Base-by-base conservation (phyloP, 768 basidiomycete genomes). In the Neoboletus magnificus region DNA sequence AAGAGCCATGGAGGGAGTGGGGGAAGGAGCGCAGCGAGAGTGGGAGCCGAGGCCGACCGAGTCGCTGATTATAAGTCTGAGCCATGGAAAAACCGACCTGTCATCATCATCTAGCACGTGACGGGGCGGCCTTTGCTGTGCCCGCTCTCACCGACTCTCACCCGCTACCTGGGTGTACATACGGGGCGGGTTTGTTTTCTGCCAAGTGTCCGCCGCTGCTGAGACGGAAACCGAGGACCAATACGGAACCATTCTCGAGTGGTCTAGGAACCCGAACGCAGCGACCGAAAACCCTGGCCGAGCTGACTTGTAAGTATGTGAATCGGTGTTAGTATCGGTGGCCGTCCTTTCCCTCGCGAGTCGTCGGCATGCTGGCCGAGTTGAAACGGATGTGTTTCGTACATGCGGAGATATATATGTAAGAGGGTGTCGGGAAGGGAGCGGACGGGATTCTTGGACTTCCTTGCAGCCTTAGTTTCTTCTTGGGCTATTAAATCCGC, bases 1-100 rank as follows among this genome's bases (percentile, higher is more conserved):
- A 11, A 70, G 58, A 15, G 70, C 69, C 69, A 70, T 70, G 3
- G 15, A 15, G 40, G 37, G 22, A 33, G 16, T 25, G 47, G 3
- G 32, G 13, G 23, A 37, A 47, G 22, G 22, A 15, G 20, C 22
- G 13, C 3, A 22, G 39, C 12, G 23, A 36, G 40, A 36, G 44
- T 43, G 48, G 36, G 36, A 50, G 22, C 12, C 2, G 13, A 15
- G 36, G 15, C 48, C 35, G 36, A 29, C 48, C n/a, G 25, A 6
- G 30, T 7, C n/a, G 36, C 45, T 48, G 59, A 45, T 59, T 47
- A 42, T 62, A 62, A 39, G 35, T 16, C 27, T 12, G 15, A 11
- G 20, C 33, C 52, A 40, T 42, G 39, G 55, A 53, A 44, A 50
- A n/a, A 23, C 2, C 11, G 29, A 29, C 29, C 30, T 12, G 30